These are phyloP conservation scores for Didymella segeticola DNA, from an alignment of 2,329 filamentous ascomycete species.

Conservation along the genomic window DNA sequence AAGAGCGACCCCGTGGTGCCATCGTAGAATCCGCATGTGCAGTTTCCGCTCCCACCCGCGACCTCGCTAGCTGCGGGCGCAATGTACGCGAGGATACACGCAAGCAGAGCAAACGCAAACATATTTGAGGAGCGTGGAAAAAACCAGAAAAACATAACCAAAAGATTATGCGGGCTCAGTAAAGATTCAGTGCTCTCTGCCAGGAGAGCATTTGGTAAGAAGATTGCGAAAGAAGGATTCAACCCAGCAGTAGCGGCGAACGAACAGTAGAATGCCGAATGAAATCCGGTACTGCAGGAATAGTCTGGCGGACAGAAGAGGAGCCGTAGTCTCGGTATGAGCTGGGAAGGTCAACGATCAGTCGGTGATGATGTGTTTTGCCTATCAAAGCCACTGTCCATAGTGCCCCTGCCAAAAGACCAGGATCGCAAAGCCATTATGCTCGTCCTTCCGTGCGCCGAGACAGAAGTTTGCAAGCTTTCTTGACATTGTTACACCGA, in stretches of 20 bases:
- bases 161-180: not conserved
- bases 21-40: conserved; percentile 58
- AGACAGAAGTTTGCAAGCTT: conserved; percentile 3
- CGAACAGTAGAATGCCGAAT: not conserved
- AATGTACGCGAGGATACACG: conserved; percentile 23
- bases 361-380: not conserved
- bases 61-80: conserved; percentile 28
- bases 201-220: not conserved
- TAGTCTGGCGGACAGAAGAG: conserved; percentile 5
- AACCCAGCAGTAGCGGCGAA: conserved; percentile 3
- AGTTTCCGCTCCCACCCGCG: conserved; percentile 37
- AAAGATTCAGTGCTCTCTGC: not conserved
- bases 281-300: not conserved
- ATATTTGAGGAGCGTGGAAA: conserved; percentile 23
- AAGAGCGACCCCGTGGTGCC: conserved; percentile 47
- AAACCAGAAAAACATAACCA: not conserved
- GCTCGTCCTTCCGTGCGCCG: not conserved
- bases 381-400: conserved; percentile 3
- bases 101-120: conserved; percentile 15
- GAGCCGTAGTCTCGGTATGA: conserved; percentile 8
- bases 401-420: conserved; percentile 2
- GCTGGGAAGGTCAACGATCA: conserved; percentile 5
- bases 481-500: conserved; percentile 5
- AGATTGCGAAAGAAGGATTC: not conserved
- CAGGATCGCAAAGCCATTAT: not conserved